These are phyloP conservation scores for Vaucheria bursata DNA, from an alignment of 352 stramenopile genomes.

Conservation along the genomic window DNA sequence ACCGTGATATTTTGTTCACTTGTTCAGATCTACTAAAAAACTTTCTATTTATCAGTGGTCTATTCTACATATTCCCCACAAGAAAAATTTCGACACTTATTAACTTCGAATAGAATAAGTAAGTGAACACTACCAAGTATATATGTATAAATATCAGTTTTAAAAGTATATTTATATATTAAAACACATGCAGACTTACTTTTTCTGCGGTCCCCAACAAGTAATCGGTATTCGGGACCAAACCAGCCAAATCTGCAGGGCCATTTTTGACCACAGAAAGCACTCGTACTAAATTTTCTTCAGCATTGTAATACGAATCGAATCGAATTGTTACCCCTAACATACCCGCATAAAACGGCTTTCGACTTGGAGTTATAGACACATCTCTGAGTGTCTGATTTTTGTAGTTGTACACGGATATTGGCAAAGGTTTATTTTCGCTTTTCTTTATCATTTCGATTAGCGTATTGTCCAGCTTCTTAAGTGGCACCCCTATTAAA, in stretches of 20 bases:
- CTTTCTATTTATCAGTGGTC: no score
- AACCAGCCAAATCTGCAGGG: slow-evolving; percentile 72
- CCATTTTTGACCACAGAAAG: not conserved
- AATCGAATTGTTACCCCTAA: slow-evolving; percentile 91
- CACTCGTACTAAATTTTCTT: slow-evolving; percentile 76
- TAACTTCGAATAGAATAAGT: no score
- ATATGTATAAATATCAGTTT: no score
- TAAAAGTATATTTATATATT: no score
- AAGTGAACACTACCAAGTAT: no score
- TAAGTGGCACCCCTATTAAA: slow-evolving; percentile 56
- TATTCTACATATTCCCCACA: no score
- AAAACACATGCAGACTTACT: no score
- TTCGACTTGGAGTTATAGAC: slow-evolving; percentile 74
- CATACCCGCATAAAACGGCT: slow-evolving; percentile 84
- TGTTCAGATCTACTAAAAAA: no score
- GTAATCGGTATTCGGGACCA: slow-evolving; percentile 80
- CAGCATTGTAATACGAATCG: slow-evolving; percentile 86
- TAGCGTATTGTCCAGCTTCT: slow-evolving; percentile 68
- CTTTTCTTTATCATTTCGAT: slow-evolving; percentile 74
- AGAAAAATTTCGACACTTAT: no score
- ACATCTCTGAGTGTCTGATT: slow-evolving; percentile 50
- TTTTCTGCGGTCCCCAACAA: slow-evolving; percentile 65
- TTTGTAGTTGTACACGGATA: slow-evolving; percentile 48
- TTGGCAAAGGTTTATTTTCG: slow-evolving; percentile 24
- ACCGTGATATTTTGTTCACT: no score